Conservation (phyloP, 345 rosid genomes). For the Balakata baccata region DNA sequence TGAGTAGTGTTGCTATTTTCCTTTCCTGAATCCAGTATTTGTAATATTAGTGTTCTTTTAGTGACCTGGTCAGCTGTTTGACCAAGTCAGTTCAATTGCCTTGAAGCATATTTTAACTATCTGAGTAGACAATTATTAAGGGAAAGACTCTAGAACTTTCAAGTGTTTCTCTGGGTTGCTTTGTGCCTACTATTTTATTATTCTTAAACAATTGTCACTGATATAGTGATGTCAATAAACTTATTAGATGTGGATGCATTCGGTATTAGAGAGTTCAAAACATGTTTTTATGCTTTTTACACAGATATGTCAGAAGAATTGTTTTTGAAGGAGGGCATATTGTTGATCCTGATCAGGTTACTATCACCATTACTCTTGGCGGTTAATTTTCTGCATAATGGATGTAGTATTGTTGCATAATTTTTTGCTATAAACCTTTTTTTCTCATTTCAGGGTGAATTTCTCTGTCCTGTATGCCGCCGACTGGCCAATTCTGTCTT, state of each 20-base stretch:
- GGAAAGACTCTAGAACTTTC: background rate
- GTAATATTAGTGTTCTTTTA: background rate
- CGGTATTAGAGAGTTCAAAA: slow-evolving; percentile 3
- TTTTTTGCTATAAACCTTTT: slow-evolving; percentile 1
- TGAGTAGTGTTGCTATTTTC: background rate
- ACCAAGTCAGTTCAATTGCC: background rate
- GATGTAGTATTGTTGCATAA: background rate
- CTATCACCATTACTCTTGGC: background rate
- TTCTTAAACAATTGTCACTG: background rate
- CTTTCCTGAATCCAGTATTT: background rate
- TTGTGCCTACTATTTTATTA: background rate
- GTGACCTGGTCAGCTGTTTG: background rate
- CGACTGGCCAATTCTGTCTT: slow-evolving; percentile 75
- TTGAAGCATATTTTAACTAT: background rate
- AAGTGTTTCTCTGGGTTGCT: background rate
- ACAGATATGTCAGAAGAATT: slow-evolving; percentile 65
- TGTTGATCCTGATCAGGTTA: slow-evolving; percentile 73
- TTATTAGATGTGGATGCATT: slow-evolving; percentile 8
- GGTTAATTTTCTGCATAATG: background rate
- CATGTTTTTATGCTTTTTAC: slow-evolving; percentile 5
- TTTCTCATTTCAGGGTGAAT: slow-evolving; percentile 65
- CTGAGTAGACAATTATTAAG: background rate
- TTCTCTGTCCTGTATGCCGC: slow-evolving; percentile 96
- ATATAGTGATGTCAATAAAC: background rate
- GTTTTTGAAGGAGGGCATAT: slow-evolving; percentile 86